phyloP scores from a whole-genome alignment of 768 basidiomycete genomes.

The Amanita rubescens region DNA sequence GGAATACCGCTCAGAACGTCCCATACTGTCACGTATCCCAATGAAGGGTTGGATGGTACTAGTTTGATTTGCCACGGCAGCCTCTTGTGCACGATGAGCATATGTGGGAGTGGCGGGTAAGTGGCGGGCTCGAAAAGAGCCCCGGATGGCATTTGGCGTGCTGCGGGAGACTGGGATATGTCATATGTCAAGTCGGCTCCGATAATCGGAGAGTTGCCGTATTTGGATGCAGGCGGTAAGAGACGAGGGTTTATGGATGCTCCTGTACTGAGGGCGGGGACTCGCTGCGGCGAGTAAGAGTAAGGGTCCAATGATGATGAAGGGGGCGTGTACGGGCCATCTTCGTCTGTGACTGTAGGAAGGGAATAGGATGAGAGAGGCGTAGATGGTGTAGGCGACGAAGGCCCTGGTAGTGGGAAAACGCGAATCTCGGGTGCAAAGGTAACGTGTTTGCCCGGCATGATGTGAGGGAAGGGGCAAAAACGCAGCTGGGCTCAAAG shows the following conservation, averaged over 20 bases:
- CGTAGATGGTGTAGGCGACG: conserved; percentile 13
- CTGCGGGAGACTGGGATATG: not conserved
- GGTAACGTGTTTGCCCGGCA: conserved; percentile 15
- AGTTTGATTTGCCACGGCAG: conserved; percentile 7
- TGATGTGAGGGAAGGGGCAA: not conserved
- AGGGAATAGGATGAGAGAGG: conserved; percentile 10
- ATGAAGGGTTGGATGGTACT: conserved; percentile 5
- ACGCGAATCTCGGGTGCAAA: conserved; percentile 13
- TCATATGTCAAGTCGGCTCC: not conserved
- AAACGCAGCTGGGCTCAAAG: no score
- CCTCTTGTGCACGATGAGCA: conserved; percentile 3
- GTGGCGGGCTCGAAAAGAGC: conserved; percentile 4
- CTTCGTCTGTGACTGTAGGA: conserved; percentile 10
- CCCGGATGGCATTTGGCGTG: not conserved
- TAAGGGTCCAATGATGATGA: conserved; percentile 12
- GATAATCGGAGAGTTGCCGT: not conserved
- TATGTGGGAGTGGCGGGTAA: not conserved
- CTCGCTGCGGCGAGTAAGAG: conserved; percentile 9
- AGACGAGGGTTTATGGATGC: conserved; percentile 12
- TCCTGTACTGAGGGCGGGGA: conserved; percentile 12
- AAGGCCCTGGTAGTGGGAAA: conserved; percentile 10
- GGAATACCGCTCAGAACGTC: conserved; percentile 46
- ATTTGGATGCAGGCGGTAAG: conserved; percentile 3
- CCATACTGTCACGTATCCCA: conserved; percentile 25
- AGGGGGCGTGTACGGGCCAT: conserved; percentile 12